These are phyloP conservation scores for Paramecium octaurelia DNA, from an alignment of 73 alveolate genomes.

Conservation along the genomic window DNA sequence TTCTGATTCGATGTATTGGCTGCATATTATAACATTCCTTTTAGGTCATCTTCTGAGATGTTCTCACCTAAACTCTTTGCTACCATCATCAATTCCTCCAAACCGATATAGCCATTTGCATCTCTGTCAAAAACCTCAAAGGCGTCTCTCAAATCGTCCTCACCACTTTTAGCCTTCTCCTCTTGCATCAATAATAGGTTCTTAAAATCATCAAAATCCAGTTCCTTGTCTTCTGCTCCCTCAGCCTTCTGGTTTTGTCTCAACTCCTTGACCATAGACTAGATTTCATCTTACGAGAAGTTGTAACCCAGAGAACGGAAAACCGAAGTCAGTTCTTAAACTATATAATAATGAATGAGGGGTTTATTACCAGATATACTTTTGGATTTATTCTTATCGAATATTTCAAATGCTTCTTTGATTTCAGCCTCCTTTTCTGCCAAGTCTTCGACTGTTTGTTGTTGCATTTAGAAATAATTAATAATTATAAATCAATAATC, in stretches of 20 bases:
- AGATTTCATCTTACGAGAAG: neutral
- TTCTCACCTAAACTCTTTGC: constrained; percentile 43
- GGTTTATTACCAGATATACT: neutral
- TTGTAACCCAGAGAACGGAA: constrained; percentile 36
- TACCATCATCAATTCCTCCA: constrained; percentile 14
- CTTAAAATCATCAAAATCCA: constrained; percentile 35
- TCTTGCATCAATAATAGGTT: neutral
- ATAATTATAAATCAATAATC: neutral
- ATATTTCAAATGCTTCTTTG: constrained; percentile 35
- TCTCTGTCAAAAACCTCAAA: constrained; percentile 48
- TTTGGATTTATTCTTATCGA: constrained; percentile 25
- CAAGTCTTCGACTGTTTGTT: neutral
- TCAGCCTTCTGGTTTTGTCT: neutral
- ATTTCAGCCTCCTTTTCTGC: constrained; percentile 7
- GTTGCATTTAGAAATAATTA: neutral
- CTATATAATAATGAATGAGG: neutral
- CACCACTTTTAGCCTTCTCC: neutral
- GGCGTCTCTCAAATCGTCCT: constrained; percentile 36
- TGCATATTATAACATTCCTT: constrained; percentile 13
- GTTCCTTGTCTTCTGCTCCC: neutral
- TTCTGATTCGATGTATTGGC: neutral
- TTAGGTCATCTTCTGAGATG: constrained; percentile 9
- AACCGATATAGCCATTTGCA: constrained; percentile 29
- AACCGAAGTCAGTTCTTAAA: constrained; percentile 35
- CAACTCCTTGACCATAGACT: constrained; percentile 1